Percentiles rank a stretch among this genome's conserved stretches.
phyloP scores from a whole-genome alignment of 176 grass and related monocot species.

The Zoysia pacifica region DNA sequence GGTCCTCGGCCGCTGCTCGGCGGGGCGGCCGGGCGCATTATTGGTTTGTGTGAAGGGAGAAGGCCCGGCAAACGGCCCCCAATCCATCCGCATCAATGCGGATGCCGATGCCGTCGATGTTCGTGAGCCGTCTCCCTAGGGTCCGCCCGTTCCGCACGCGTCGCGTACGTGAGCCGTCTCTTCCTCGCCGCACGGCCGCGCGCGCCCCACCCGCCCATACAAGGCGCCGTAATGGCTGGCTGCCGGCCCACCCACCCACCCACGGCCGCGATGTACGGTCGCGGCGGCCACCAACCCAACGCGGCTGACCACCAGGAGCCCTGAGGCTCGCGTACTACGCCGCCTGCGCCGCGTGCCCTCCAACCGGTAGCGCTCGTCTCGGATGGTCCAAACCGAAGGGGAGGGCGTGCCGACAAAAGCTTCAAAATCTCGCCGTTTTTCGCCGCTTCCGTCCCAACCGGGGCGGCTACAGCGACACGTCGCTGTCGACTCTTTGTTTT shows the following conservation, averaged over 20 bases:
- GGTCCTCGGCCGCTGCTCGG: no score
- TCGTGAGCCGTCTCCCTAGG: no score
- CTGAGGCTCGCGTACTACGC: slow-evolving; percentile 2
- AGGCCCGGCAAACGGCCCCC: no score
- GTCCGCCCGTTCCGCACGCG: neutral
- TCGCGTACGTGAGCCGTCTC: neutral
- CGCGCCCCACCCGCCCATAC: slow-evolving; percentile 23
- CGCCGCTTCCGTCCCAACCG: neutral
- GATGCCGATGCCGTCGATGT: no score
- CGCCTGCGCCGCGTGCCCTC: neutral
- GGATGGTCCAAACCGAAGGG: slow-evolving; percentile 7
- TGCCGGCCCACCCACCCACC: neutral
- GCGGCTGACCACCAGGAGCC: neutral
- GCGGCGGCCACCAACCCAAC: neutral
- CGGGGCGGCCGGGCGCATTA: no score
- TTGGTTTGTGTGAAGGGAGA: no score
- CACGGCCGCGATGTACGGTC: neutral
- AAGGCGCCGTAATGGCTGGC: neutral
- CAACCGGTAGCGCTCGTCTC: neutral
- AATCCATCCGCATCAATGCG: no score
- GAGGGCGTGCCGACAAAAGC: slow-evolving; percentile 20
- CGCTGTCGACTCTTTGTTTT: neutral
- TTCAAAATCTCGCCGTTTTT: slow-evolving; percentile 26
- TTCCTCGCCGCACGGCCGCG: slow-evolving; percentile 12
- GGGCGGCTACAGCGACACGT: neutral